phyloP scores from a whole-genome alignment of 306 rosid genomes.

The Comarum palustre region DNA sequence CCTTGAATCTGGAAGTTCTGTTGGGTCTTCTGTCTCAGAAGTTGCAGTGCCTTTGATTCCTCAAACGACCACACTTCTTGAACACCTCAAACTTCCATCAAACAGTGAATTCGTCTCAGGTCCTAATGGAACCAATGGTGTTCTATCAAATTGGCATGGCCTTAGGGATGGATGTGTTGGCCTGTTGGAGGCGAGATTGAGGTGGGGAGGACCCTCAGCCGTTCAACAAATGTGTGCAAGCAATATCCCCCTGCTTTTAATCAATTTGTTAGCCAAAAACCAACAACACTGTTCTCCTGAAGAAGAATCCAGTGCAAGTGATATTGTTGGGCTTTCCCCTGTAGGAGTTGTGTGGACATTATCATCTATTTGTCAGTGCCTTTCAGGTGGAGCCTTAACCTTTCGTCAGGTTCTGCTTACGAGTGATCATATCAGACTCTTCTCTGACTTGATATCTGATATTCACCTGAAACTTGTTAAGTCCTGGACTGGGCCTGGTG shows the following conservation, averaged over 20 bases:
- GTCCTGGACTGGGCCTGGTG: constrained; percentile 86
- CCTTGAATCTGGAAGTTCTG: constrained; percentile 71
- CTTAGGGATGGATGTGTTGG: constrained; percentile 85
- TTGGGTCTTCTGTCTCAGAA: constrained; percentile 69
- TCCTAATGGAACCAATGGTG: constrained; percentile 36
- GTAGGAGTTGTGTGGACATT: constrained; percentile 74
- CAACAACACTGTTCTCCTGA: constrained; percentile 42
- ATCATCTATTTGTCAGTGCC: constrained; percentile 73
- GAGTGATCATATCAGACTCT: constrained; percentile 62
- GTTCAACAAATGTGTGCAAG: constrained; percentile 87
- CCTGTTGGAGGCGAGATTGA: constrained; percentile 69
- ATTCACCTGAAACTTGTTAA: constrained; percentile 69
- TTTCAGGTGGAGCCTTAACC: constrained; percentile 68
- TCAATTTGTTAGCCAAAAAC: constrained; percentile 54
- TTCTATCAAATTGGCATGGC: constrained; percentile 79
- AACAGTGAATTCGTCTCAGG: constrained; percentile 45
- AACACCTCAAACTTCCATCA: constrained; percentile 54
- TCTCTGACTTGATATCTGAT: constrained; percentile 64
- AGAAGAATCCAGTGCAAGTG: constrained; percentile 41
- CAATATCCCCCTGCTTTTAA: constrained; percentile 70
- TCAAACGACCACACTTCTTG: constrained; percentile 58
- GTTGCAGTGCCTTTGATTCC: constrained; percentile 82
- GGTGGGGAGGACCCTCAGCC: constrained; percentile 86
- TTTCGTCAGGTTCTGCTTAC: constrained; percentile 70
- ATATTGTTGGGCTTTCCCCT: constrained; percentile 77